phyloP scores from a whole-genome alignment of 2,329 filamentous ascomycete genomes.

The Penicillium vulpinum region DNA sequence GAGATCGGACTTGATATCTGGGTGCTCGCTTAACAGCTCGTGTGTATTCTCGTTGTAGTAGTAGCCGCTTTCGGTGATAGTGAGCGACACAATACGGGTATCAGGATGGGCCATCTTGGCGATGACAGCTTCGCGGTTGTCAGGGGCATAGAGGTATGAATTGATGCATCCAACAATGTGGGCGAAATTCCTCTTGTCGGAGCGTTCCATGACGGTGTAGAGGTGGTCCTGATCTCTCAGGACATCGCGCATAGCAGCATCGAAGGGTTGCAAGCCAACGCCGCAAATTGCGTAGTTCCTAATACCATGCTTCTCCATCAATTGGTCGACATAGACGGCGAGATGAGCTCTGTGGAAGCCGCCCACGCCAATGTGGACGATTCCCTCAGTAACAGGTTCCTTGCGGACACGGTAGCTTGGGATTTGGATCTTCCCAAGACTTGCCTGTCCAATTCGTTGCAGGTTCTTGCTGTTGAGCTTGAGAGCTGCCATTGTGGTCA shows the following conservation, averaged over 20 bases:
- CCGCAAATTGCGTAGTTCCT: constrained; percentile 54
- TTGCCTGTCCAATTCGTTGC: constrained; percentile 33
- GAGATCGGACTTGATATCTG: constrained; percentile 54
- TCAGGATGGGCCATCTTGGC: constrained; percentile 58
- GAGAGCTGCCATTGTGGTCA: constrained; percentile 34
- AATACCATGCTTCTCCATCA: constrained; percentile 49
- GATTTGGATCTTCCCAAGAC: constrained; percentile 33
- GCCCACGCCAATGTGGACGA: constrained; percentile 57
- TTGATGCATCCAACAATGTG: constrained; percentile 55
- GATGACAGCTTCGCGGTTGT: constrained; percentile 54
- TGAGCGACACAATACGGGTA: constrained; percentile 57
- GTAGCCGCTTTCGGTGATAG: constrained; percentile 59
- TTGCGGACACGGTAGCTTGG: constrained; percentile 47
- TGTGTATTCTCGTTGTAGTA: constrained; percentile 62
- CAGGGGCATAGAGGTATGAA: constrained; percentile 55
- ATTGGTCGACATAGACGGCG: constrained; percentile 53
- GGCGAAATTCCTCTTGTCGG: constrained; percentile 51
- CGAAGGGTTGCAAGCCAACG: constrained; percentile 54
- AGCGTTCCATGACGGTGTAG: constrained; percentile 58
- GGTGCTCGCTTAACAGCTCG: constrained; percentile 50
- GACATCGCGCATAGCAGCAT: constrained; percentile 54
- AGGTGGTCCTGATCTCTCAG: constrained; percentile 52
- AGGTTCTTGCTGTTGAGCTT: constrained; percentile 46
- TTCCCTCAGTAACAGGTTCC: constrained; percentile 52
- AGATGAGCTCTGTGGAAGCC: constrained; percentile 58